Evolutionary conservation across 306 rosid species (phyloP).

Genomic region (Elaeagnus macrophylla): DNA sequence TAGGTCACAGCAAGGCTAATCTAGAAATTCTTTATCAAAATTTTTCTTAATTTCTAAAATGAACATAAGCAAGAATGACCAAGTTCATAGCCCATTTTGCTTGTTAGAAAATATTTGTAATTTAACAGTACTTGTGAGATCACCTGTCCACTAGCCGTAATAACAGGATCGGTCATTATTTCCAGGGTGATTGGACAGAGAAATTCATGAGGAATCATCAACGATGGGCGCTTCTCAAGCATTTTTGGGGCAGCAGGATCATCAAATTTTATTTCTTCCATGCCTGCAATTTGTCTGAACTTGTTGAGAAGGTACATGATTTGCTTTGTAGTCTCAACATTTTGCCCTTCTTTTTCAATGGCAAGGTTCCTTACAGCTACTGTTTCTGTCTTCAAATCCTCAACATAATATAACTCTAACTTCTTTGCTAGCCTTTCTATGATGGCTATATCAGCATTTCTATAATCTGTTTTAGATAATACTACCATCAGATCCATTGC

Average conservation of each 20-base stretch:
- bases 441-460: constrained; percentile 55
- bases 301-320: constrained; percentile 56
- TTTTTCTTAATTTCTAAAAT: no score
- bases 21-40: no score
- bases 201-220: constrained; percentile 74
- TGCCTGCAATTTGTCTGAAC: constrained; percentile 49
- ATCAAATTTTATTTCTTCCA: constrained; percentile 42
- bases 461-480: constrained; percentile 37
- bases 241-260: constrained; percentile 37
- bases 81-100: not conserved
- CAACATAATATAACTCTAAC: constrained; percentile 42
- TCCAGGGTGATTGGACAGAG: constrained; percentile 72
- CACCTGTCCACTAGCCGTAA: constrained; percentile 75
- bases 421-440: constrained; percentile 57
- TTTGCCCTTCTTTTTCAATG: constrained; percentile 48
- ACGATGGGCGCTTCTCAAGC: constrained; percentile 45
- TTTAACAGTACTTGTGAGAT: constrained; percentile 1
- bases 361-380: constrained; percentile 37
- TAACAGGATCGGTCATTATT: constrained; percentile 72
- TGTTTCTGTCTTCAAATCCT: constrained; percentile 56
- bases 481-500: constrained; percentile 79
- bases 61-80: not conserved
- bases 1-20: not conserved
- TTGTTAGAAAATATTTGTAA: not conserved
- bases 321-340: constrained; percentile 29